Evolutionary conservation across 768 basidiomycete genomes (phyloP).

Genomic region (Chalciporus pseudorubinellus): DNA sequence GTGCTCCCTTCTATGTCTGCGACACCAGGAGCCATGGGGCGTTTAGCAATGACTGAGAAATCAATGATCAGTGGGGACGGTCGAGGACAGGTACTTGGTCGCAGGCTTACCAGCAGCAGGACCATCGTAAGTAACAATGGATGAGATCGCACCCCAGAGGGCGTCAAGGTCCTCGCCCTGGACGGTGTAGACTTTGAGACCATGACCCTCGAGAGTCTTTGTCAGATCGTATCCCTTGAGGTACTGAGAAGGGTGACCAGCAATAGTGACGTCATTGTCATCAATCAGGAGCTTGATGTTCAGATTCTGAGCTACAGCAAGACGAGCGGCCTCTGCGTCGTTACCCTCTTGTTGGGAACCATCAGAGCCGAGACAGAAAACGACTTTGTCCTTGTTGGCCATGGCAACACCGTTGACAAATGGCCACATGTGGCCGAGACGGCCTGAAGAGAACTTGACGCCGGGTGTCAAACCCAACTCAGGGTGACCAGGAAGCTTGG

Average conservation of each 20-base stretch:
- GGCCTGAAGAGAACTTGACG: slow-evolving; percentile 91
- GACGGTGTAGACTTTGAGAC: slow-evolving; percentile 69
- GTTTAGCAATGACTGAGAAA: slow-evolving; percentile 63
- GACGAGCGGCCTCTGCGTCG: slow-evolving; percentile 84
- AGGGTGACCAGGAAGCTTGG: slow-evolving; percentile 85
- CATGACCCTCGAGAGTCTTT: slow-evolving; percentile 78
- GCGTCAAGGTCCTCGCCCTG: slow-evolving; percentile 79
- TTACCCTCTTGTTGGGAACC: slow-evolving; percentile 92
- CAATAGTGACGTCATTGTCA: slow-evolving; percentile 89
- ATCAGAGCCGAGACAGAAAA: slow-evolving; percentile 85
- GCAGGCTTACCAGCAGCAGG: slow-evolving; percentile 65
- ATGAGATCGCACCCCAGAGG: slow-evolving; percentile 65
- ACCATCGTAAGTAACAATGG: slow-evolving; percentile 58
- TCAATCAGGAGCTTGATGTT: slow-evolving; percentile 88
- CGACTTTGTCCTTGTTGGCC: slow-evolving; percentile 70
- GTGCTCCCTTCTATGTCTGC: slow-evolving; percentile 74
- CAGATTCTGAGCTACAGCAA: slow-evolving; percentile 79
- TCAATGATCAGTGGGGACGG: not conserved
- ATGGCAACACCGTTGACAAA: slow-evolving; percentile 82
- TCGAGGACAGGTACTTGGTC: not conserved
- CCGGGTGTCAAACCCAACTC: slow-evolving; percentile 90
- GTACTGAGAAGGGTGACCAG: slow-evolving; percentile 88
- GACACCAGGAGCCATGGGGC: slow-evolving; percentile 65
- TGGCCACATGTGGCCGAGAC: slow-evolving; percentile 90
- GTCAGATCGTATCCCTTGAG: slow-evolving; percentile 72